phyloP scores from a whole-genome alignment of 75 land plant genomes.

The Ceratopteris richardii region DNA sequence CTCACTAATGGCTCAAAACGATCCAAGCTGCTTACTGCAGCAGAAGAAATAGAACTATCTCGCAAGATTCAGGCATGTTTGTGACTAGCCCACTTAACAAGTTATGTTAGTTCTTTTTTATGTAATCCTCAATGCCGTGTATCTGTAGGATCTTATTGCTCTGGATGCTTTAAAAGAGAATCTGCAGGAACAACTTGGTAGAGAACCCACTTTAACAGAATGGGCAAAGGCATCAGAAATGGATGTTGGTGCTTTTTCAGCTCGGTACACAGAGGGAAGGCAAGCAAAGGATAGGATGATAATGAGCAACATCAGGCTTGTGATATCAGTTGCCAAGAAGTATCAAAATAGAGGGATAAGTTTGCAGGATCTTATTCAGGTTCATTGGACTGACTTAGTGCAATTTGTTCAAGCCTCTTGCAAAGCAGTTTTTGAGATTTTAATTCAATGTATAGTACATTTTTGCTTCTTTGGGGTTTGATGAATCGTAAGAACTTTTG shows the following conservation, averaged over 20 bases:
- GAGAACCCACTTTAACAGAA: conserved; percentile 27
- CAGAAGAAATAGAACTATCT: conserved; percentile 42
- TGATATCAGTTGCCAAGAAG: conserved; percentile 43
- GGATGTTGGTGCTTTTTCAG: conserved; percentile 36
- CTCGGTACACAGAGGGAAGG: conserved; percentile 38
- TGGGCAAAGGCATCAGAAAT: conserved; percentile 74
- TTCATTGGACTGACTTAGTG: too few relatives aligned
- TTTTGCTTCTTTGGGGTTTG: too few relatives aligned
- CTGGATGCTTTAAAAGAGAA: conserved; percentile 39
- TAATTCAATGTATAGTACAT: too few relatives aligned
- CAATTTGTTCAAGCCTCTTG: too few relatives aligned
- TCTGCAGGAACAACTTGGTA: conserved; percentile 39
- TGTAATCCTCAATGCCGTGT: too few relatives aligned
- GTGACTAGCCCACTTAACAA: too few relatives aligned
- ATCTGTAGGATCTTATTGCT: conserved; percentile 38
- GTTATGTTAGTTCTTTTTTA: too few relatives aligned
- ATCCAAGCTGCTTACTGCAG: conserved; percentile 18
- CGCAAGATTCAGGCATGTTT: conserved; percentile 27
- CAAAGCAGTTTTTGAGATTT: too few relatives aligned
- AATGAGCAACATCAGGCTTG: conserved; percentile 40
- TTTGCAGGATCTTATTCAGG: conserved; percentile 55
- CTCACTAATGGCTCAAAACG: conserved; percentile 11
- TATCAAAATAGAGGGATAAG: conserved; percentile 37
- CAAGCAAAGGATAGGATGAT: conserved; percentile 42
- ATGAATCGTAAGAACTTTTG: too few relatives aligned